Base-by-base conservation (phyloP, 331 rosid genomes). In the Quercus phellos region DNA sequence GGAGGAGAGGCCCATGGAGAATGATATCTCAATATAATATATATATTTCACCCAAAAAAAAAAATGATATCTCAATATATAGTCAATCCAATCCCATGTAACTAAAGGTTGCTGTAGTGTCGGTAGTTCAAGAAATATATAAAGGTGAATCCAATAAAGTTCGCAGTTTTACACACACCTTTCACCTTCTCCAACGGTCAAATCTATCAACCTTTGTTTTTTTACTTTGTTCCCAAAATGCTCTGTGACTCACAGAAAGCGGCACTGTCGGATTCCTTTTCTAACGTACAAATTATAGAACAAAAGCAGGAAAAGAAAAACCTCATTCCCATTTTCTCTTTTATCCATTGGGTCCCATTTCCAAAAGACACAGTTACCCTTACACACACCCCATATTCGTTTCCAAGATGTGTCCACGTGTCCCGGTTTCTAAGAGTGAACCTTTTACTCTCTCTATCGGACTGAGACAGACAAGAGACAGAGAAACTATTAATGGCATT, bases 361-460 rank as follows among this genome's bases (percentile, higher is more conserved):
- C 84, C 50, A 72, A 89, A 76, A 53, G 88, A 89, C 96, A 59
- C 42, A 0, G 38, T 5, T 34, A 34, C 10, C 7, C 43, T 35
- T 35, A 35, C 88, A 60, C 75, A 29, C 77, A 63, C 42, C 86
- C 68, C 81, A 82, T 74, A 82, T 82, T 87, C 83, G 78, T 83
- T 82, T 78, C 85, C 83, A 84, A 67, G 75, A 72, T 87, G 89
- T 76, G 86, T 76, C 86, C 91, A 88, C 78, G 85, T 71, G 82
- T 81, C 54, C 87, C n/a, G 76, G 78, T 78, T 78, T 78, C 78
- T 76, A 35, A 63, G n/a, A 26, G 12, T 46, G 67, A 2, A 9
- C 77, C 32, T 8, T 13, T 56, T 35, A 35, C 35, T 17, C 8
- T 4, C 43, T 7, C 8, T 12, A 3, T 63, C 12, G 4, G 61